Evolutionary conservation across 345 rosid species (phyloP).

Genomic region (Murraya paniculata): DNA sequence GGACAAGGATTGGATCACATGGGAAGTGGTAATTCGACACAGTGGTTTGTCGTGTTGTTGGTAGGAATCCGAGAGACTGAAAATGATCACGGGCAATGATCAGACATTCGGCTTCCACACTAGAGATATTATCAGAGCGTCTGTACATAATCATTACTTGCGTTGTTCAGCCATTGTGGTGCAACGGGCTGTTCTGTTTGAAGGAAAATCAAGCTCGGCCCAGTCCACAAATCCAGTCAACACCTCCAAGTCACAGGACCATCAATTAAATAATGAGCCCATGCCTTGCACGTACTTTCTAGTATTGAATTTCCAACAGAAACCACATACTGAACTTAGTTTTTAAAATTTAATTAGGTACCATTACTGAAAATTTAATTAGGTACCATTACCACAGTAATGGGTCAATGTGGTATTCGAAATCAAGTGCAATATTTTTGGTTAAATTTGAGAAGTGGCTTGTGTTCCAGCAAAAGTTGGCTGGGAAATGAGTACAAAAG

Average conservation of each 20-base stretch:
- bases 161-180: no score
- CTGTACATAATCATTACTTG: no score
- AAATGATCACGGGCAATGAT: neutral
- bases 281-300: no score
- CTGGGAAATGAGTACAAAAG: neutral
- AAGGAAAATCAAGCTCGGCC: neutral
- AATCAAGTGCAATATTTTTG: neutral
- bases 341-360: no score
- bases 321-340: neutral
- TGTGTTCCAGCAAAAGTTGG: neutral
- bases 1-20: neutral
- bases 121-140: no score
- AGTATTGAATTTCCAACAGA: neutral
- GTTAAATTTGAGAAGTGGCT: neutral
- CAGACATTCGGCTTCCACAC: neutral
- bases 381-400: no score
- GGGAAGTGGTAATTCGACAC: neutral
- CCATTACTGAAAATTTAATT: no score
- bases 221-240: neutral
- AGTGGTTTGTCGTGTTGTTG: neutral
- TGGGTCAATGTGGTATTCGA: neutral
- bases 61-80: neutral
- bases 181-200: neutral
- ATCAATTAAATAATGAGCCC: no score
- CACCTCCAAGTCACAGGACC: neutral